phyloP scores from a whole-genome alignment of 2,329 filamentous ascomycete genomes.

The Orbilia javanica region DNA sequence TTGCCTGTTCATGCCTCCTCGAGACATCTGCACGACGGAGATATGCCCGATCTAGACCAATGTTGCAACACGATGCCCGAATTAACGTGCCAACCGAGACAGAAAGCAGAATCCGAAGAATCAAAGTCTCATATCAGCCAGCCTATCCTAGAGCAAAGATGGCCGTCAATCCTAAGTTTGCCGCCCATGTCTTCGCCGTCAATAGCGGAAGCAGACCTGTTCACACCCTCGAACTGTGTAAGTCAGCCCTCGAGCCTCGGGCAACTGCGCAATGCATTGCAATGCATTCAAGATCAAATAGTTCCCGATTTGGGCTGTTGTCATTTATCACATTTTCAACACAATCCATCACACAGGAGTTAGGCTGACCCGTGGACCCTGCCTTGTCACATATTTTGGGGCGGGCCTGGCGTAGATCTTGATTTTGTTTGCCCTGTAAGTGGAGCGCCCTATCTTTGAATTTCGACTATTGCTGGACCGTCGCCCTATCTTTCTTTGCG shows the following conservation, averaged over 20 bases:
- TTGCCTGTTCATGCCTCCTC: conserved; percentile 1
- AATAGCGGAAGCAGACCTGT: conserved; percentile 64
- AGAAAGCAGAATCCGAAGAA: conserved; percentile 8
- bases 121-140: conserved; percentile 23
- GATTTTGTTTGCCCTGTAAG: conserved; percentile 57
- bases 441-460: background rate
- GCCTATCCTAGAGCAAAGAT: conserved; percentile 40
- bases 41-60: conserved; percentile 40
- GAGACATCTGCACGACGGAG: conserved; percentile 32
- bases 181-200: conserved; percentile 64
- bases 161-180: conserved; percentile 62
- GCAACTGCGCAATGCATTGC: too few species aligned
- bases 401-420: conserved; percentile 53
- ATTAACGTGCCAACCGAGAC: conserved; percentile 37
- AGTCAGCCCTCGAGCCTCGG: conserved; percentile 52
- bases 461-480: background rate
- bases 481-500: background rate
- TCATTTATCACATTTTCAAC: conserved; percentile 59
- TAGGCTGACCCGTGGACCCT: conserved; percentile 40
- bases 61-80: conserved; percentile 24
- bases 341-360: conserved; percentile 26
- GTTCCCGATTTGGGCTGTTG: conserved; percentile 26
- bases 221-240: conserved; percentile 70
- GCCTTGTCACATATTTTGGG: conserved; percentile 52
- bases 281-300: background rate